phyloP scores from a whole-genome alignment of 2,329 filamentous ascomycete genomes.

The Metarhizium brunneum region DNA sequence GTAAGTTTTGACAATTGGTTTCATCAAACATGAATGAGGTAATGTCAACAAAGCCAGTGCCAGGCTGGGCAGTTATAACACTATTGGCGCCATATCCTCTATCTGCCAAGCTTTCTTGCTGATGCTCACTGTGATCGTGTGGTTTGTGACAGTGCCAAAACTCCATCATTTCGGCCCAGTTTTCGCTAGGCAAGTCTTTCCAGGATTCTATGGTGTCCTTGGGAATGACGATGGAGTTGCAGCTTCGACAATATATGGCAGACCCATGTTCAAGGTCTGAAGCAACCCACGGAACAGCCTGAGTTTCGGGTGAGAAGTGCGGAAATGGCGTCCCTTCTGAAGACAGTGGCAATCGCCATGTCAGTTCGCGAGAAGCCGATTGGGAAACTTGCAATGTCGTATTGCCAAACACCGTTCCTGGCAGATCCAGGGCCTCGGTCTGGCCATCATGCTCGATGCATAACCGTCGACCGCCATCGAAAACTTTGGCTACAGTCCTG shows the following conservation, averaged over 20 bases:
- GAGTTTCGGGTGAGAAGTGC: constrained; percentile 24
- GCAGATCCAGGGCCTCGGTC: constrained; percentile 29
- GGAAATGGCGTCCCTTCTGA: constrained; percentile 13
- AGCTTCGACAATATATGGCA: constrained; percentile 33
- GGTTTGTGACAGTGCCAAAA: constrained; percentile 99
- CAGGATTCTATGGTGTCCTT: constrained; percentile 43
- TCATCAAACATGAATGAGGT: constrained; percentile 64
- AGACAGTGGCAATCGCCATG: constrained; percentile 44
- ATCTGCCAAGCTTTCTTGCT: constrained; percentile 40
- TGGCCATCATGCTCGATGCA: constrained; percentile 37
- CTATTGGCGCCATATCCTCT: constrained; percentile 82
- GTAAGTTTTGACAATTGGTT: constrained; percentile 47
- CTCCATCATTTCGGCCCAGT: constrained; percentile 99
- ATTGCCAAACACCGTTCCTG: constrained; percentile 27
- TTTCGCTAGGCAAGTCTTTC: constrained; percentile 92
- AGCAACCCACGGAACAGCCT: constrained; percentile 47
- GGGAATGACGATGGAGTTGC: constrained; percentile 27
- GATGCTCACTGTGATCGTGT: constrained; percentile 39
- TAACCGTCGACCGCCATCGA: constrained; percentile 35
- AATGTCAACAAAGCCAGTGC: constrained; percentile 72
- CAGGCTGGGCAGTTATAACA: constrained; percentile 54
- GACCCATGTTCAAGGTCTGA: constrained; percentile 32
- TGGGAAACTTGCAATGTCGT: constrained; percentile 28
- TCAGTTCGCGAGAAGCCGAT: constrained; percentile 24
- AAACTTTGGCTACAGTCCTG: constrained; percentile 34